Base-by-base conservation (phyloP, 106 monocot genomes). In the Ottelia alismoides region DNA sequence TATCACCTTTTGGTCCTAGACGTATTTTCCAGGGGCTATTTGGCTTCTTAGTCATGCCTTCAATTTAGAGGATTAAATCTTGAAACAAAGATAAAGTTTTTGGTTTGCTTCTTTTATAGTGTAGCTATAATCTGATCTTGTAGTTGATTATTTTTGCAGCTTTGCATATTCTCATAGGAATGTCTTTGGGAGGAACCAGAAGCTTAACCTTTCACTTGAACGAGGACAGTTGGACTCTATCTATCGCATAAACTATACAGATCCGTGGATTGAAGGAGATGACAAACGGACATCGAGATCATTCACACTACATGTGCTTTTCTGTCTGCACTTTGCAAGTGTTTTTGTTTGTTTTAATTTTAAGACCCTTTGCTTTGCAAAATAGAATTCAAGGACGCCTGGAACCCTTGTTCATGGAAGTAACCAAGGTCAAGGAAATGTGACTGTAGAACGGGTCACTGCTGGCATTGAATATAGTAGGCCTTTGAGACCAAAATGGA, bases 161-260 rank as follows among this genome's bases (percentile, higher is more conserved):
- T 89, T 98, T 85, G 85, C 89, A 25, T 98, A 98, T 79, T 98
- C 89, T 18, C 89, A 98, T 72, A 79, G 96, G 51, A 98, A 98
- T 85, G 79, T 89, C 32, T 98, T 98, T 74, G 96, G 85, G 66
- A 76, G 78, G 63, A 98, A 98, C 49, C 85, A 98, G 63, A 98
- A 98, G 30, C 78, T 98, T 11, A 98, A 90, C 66, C 75, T 98
- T 68, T 98, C 96, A 47, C 22, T 98, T 47, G 96, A 98, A 72
- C 76, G 89, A 57, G 96, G 96, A 17, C 89, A 98, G 71, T 74
- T 98, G 54, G 96, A 98, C 55, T 98, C 96, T 30, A 82, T 98
- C 62, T 89, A 85, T 64, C 85, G 96, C 44, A 49, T 98, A 52
- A 98, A 98, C 70, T 98, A 85, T 55, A 98, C 72, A 26, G 89